A percentile compares a stretch with the other conserved stretches of the same genome.
Evolutionary conservation across 2,329 filamentous ascomycete species (phyloP).

Genomic region (Cladosporium phlei): DNA sequence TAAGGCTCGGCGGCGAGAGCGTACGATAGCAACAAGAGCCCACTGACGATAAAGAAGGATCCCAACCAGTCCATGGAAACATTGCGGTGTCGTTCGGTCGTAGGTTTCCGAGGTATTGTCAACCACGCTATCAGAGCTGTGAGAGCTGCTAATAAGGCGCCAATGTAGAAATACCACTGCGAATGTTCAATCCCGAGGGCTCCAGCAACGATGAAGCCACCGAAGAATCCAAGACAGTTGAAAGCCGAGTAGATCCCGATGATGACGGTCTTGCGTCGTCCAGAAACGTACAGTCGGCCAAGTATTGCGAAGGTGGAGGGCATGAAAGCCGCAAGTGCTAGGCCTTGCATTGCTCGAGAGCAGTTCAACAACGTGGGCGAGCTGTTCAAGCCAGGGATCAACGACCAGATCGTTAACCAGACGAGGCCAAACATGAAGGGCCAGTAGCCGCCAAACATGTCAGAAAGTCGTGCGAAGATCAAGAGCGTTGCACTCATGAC

Average conservation of each 20-base stretch:
- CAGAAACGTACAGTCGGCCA: conserved; percentile 28
- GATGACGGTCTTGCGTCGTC: conserved; percentile 31
- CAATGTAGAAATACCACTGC: conserved; percentile 34
- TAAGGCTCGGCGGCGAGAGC: conserved; percentile 32
- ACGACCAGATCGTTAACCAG: conserved; percentile 32
- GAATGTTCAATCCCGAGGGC: conserved; percentile 23
- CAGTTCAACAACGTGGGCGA: conserved; percentile 25
- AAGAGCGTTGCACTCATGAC: conserved; percentile 31
- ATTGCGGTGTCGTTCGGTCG: conserved; percentile 24
- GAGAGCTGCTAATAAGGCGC: conserved; percentile 24
- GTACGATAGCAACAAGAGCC: conserved; percentile 32
- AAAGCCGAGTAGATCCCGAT: conserved; percentile 32
- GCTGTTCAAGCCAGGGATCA: conserved; percentile 30
- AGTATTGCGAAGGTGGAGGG: conserved; percentile 33
- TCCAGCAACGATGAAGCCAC: conserved; percentile 31
- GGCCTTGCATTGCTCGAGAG: conserved; percentile 33
- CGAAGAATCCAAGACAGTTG: conserved; percentile 34
- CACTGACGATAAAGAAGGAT: conserved; percentile 30
- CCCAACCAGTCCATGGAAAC: conserved; percentile 36
- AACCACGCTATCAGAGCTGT: conserved; percentile 28
- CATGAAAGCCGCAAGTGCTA: conserved; percentile 33
- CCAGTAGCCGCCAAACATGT: conserved; percentile 34
- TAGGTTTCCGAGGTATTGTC: conserved; percentile 28
- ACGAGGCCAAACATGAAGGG: conserved; percentile 32
- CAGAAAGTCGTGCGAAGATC: conserved; percentile 31